phyloP scores from a whole-genome alignment of 805 yeast species.

The Spathaspora hagerdaliae region DNA sequence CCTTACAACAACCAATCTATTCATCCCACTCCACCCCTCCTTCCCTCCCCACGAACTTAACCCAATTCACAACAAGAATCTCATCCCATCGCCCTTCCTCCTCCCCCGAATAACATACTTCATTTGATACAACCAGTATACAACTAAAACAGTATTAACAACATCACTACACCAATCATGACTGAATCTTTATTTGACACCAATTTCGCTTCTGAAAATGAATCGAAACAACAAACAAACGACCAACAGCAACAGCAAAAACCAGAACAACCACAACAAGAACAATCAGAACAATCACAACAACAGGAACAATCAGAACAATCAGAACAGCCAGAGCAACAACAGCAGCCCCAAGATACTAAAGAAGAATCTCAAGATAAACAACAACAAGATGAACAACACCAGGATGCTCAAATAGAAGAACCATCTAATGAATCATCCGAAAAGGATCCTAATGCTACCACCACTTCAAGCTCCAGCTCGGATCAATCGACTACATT shows the following conservation, averaged over 20 bases:
- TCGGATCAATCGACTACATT: constrained; percentile 14
- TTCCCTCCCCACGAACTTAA: background rate
- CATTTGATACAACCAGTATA: too few relatives aligned
- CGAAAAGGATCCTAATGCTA: background rate
- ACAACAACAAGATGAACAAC: background rate
- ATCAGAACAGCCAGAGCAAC: background rate
- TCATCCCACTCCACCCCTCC: too few relatives aligned
- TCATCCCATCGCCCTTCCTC: too few relatives aligned
- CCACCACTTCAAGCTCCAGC: background rate
- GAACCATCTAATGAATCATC: background rate
- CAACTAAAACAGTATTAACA: too few relatives aligned
- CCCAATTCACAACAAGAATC: too few relatives aligned
- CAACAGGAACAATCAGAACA: background rate
- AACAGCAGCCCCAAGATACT: background rate
- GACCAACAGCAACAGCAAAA: constrained; percentile 1
- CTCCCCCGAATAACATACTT: too few relatives aligned
- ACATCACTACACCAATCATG: constrained; percentile 14
- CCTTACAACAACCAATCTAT: too few relatives aligned
- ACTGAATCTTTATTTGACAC: constrained; percentile 34
- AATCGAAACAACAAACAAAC: constrained; percentile 1
- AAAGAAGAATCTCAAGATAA: background rate
- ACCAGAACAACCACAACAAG: background rate
- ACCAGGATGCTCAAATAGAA: background rate
- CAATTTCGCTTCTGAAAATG: constrained; percentile 17
- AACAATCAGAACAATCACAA: background rate